Evolutionary conservation across 129 eudicot species (phyloP), one percentile per base, ranked within the genome.

Genomic region (Silybum marianum): DNA sequence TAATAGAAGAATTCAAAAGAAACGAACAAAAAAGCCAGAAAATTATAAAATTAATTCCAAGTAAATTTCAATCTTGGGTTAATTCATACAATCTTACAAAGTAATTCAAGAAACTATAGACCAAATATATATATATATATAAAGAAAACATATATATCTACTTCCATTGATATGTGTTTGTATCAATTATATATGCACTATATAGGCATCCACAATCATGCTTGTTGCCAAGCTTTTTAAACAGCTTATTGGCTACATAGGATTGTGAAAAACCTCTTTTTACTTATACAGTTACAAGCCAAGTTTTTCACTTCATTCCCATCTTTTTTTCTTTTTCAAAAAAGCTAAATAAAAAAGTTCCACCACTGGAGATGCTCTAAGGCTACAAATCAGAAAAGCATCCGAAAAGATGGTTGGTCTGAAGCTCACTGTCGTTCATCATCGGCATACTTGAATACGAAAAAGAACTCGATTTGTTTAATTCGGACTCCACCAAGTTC

Each of bases 321-420:
- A n/a, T n/a, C n/a, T n/a, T n/a, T n/a, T 58, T 58, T 58, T 58
- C 9, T 58, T n/a, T n/a, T n/a, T 18, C n/a, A 6, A 58, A 58
- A n/a, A 58, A n/a, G 9, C 22, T 58, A 18, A 51, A 16, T 51
- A 8, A 51, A 51, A 51, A n/a, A 51, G 74, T 10, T 9, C 0
- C 16, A 11, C 54, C 54, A 44, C 3, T 44, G 54, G 0, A 9
- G 46, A 40, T 40, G 16, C 54, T 44, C 54, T 44, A 44, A 58
- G 21, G 78, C 80, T 88, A 92, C 74, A 90, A 82, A 30, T 90
- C 88, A 24, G 90, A 84, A 82, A 90, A 92, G 80, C 87, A 90
- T 81, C 90, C 90, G 63, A 92, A 89, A 42, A 88, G 22, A 48
- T 85, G 86, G 84, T 74, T 85, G 26, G 66, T 9, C 65, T 87